Conservation (phyloP, 306 rosid species). For the Sechiopsis laciniata region DNA sequence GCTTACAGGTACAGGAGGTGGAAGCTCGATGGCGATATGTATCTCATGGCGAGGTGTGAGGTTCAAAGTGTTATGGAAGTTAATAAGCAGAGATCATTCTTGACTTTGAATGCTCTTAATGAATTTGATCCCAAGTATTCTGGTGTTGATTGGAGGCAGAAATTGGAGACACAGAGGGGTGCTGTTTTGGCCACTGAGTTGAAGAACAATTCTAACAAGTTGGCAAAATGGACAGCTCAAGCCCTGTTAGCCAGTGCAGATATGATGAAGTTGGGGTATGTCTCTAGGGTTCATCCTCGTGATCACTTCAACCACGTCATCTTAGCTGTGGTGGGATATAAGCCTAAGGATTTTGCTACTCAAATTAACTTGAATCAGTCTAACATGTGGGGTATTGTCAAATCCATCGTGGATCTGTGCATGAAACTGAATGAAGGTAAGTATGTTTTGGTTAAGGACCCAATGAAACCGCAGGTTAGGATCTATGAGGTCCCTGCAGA, state of each 20-base stretch:
- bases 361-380: slow-evolving; percentile 72
- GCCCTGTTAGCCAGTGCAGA: slow-evolving; percentile 78
- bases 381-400: slow-evolving; percentile 97
- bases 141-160: slow-evolving; percentile 90
- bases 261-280: slow-evolving; percentile 91
- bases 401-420: slow-evolving; percentile 89
- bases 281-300: slow-evolving; percentile 90
- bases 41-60: slow-evolving; percentile 81
- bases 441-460: slow-evolving; percentile 88
- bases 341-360: slow-evolving; percentile 71
- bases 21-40: slow-evolving; percentile 83
- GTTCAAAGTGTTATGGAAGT: slow-evolving; percentile 83
- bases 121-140: slow-evolving; percentile 92
- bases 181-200: slow-evolving; percentile 96
- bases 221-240: slow-evolving; percentile 95
- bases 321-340: slow-evolving; percentile 84
- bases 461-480: slow-evolving; percentile 88
- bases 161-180: slow-evolving; percentile 92
- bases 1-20: slow-evolving; percentile 83
- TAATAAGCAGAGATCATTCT: slow-evolving; percentile 76
- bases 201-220: slow-evolving; percentile 86
- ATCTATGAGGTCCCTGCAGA: slow-evolving; percentile 83
- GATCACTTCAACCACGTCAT: slow-evolving; percentile 89
- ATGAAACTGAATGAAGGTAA: slow-evolving; percentile 92
- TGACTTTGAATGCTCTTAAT: slow-evolving; percentile 79